Conservation (phyloP, 768 basidiomycete genomes). For the Fistulinella prunicolor region DNA sequence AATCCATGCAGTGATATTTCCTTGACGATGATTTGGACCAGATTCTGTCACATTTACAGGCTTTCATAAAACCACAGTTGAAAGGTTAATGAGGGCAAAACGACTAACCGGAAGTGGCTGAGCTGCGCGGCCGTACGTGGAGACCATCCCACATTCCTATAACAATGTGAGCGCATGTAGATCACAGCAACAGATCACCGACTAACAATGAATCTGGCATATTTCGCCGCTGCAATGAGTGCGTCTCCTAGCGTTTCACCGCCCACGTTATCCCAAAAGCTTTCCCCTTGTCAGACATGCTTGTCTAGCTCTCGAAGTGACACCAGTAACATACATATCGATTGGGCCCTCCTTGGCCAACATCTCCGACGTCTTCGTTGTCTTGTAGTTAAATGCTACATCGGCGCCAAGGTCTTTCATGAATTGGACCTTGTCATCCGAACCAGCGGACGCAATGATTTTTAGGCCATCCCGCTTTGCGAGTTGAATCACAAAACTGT, state of each 20-base stretch:
- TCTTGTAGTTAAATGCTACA: slow-evolving; percentile 72
- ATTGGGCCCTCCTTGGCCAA: slow-evolving; percentile 53
- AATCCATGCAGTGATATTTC: slow-evolving; percentile 32
- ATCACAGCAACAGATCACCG: not conserved
- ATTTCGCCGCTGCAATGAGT: slow-evolving; percentile 38
- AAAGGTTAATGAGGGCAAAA: not conserved
- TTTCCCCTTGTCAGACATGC: not conserved
- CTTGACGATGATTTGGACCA: slow-evolving; percentile 37
- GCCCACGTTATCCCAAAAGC: slow-evolving; percentile 45
- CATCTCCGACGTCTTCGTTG: slow-evolving; percentile 44
- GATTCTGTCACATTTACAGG: slow-evolving; percentile 30
- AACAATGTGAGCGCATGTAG: not conserved
- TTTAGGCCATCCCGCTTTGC: slow-evolving; percentile 48
- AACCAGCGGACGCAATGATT: slow-evolving; percentile 66
- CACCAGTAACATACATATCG: slow-evolving; percentile 36
- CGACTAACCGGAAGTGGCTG: not conserved
- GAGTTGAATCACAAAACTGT: slow-evolving; percentile 44
- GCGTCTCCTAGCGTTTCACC: slow-evolving; percentile 54
- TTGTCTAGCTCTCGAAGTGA: not conserved
- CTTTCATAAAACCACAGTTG: too few species aligned
- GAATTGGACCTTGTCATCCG: slow-evolving; percentile 64
- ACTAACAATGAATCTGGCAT: slow-evolving; percentile 45
- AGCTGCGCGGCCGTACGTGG: not conserved
- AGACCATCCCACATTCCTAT: slow-evolving; percentile 28
- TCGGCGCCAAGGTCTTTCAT: slow-evolving; percentile 58